Conservation (phyloP, 2,329 filamentous ascomycete genomes). For the Fusarium floridanum region DNA sequence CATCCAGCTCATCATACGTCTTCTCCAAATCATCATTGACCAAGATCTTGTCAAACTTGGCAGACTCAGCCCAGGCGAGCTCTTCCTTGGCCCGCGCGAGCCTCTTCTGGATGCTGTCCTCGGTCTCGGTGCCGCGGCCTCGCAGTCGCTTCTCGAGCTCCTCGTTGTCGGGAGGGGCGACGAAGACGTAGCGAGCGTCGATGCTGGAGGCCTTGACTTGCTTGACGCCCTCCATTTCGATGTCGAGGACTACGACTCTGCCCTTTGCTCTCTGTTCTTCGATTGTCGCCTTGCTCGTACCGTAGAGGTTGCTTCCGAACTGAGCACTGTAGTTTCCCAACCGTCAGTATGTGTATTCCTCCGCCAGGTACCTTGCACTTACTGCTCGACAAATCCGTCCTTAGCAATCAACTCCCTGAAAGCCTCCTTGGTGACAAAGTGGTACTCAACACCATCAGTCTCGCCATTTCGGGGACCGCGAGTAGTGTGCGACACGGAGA, state of each 20-base stretch:
- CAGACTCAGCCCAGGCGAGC: conserved; percentile 77
- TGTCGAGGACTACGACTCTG: conserved; percentile 86
- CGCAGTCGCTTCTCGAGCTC: conserved; percentile 81
- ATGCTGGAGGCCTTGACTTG: conserved; percentile 85
- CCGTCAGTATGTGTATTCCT: conserved; percentile 9
- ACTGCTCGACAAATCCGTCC: conserved; percentile 83
- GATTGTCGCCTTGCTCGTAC: conserved; percentile 84
- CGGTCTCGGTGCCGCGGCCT: conserved; percentile 81
- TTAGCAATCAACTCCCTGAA: conserved; percentile 76
- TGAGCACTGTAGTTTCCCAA: conserved; percentile 64
- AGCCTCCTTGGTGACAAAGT: conserved; percentile 75
- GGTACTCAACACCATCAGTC: conserved; percentile 81
- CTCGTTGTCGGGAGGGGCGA: conserved; percentile 82
- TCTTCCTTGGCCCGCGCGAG: conserved; percentile 79
- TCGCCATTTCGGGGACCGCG: conserved; percentile 83
- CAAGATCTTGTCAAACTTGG: conserved; percentile 61
- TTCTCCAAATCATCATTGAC: conserved; percentile 60
- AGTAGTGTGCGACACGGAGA: conserved; percentile 83
- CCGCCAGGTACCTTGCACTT: not conserved
- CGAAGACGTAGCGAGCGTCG: conserved; percentile 85
- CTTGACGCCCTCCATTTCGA: conserved; percentile 98
- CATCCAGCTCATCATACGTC: conserved; percentile 66
- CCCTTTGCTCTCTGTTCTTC: conserved; percentile 78
- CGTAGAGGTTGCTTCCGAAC: conserved; percentile 89
- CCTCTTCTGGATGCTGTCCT: conserved; percentile 77